These are phyloP conservation scores for Xylariaceae sp. DNA, from an alignment of 2,329 filamentous ascomycete genomes.

Conservation along the genomic window DNA sequence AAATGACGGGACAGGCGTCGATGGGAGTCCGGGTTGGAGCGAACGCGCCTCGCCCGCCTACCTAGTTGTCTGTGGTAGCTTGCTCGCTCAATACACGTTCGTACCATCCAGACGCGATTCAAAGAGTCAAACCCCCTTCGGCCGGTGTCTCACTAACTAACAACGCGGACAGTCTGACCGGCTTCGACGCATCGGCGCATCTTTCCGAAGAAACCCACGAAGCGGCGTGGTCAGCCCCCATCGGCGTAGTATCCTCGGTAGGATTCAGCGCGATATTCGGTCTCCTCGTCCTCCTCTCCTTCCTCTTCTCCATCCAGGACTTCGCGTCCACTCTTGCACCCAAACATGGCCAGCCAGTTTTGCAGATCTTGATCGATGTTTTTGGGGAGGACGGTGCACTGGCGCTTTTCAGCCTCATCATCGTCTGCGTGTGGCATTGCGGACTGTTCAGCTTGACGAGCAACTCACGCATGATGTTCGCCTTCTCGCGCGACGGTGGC, in stretches of 20 bases:
- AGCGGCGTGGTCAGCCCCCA: conserved; percentile 51
- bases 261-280: conserved; percentile 41
- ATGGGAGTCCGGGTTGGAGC: conserved; percentile 44
- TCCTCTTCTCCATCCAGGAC: conserved; percentile 55
- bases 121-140: too few species aligned
- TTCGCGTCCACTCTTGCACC: conserved; percentile 44
- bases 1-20: conserved; percentile 46
- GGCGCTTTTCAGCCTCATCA: conserved; percentile 49
- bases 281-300: conserved; percentile 43
- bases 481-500: conserved; percentile 50
- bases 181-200: conserved; percentile 52
- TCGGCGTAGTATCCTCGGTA: conserved; percentile 52
- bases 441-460: conserved; percentile 53
- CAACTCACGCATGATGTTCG: conserved; percentile 56
- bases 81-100: conserved; percentile 45
- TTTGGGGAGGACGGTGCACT: conserved; percentile 52
- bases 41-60: conserved; percentile 48
- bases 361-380: conserved; percentile 54
- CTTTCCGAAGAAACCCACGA: conserved; percentile 53
- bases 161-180: conserved; percentile 29
- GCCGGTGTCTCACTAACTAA: background rate
- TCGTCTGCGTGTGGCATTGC: conserved; percentile 57
- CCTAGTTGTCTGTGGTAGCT: conserved; percentile 47
- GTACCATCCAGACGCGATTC: background rate
- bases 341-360: conserved; percentile 46